Conservation (phyloP, 2,329 filamentous ascomycete genomes). For the Diaporthe sp. region DNA sequence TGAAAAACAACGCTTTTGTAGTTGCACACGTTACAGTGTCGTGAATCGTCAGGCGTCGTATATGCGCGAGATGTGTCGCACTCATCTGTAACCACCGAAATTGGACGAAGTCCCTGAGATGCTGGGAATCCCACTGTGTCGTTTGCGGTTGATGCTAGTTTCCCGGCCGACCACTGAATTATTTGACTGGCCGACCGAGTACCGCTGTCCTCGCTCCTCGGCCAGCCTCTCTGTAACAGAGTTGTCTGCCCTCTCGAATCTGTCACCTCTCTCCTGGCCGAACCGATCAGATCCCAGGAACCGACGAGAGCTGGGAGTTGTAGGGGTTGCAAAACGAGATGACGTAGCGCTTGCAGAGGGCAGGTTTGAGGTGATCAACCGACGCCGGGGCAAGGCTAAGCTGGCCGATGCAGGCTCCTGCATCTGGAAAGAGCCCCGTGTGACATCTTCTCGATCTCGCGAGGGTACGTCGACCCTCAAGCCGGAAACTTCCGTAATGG, state of each 20-base stretch:
- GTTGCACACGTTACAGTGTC: conserved; percentile 8
- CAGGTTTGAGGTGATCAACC: conserved; percentile 60
- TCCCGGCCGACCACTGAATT: conserved; percentile 54
- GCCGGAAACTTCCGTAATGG: conserved; percentile 63
- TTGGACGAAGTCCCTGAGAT: conserved; percentile 52
- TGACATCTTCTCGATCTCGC: conserved; percentile 26
- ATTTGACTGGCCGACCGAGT: conserved; percentile 53
- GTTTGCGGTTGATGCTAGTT: conserved; percentile 57
- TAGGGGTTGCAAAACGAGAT: conserved; percentile 55
- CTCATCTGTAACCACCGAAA: conserved; percentile 57
- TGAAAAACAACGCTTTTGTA: conserved; percentile 21
- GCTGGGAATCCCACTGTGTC: conserved; percentile 54
- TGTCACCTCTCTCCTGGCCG: conserved; percentile 48
- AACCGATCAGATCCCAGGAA: conserved; percentile 57
- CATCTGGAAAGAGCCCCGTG: conserved; percentile 33
- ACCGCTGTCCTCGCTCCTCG: conserved; percentile 56
- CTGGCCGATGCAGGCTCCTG: conserved; percentile 51
- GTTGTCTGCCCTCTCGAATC: conserved; percentile 42
- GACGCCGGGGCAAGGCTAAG: conserved; percentile 63
- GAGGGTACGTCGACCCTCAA: conserved; percentile 51
- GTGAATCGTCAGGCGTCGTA: conserved; percentile 13
- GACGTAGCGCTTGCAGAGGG: conserved; percentile 39
- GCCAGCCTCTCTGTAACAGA: conserved; percentile 48
- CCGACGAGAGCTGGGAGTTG: conserved; percentile 53
- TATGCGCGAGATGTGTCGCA: not conserved